A percentile compares a stretch with the other conserved stretches of the same genome.
phyloP scores from a whole-genome alignment of 768 basidiomycete species.

The Hygrocybe coccinea region DNA sequence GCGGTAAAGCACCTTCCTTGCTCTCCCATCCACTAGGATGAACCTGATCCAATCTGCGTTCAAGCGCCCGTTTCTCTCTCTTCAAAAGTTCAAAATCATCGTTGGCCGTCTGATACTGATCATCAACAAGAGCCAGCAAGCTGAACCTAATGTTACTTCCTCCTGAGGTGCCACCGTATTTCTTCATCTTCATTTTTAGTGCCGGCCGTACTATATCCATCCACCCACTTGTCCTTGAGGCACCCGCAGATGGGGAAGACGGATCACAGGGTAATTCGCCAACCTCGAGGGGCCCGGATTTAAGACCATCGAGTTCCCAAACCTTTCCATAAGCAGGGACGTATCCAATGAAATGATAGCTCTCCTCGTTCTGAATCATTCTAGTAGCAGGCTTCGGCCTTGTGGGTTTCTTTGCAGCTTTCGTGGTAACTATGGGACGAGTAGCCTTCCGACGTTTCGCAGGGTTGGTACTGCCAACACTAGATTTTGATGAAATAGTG shows the following conservation, averaged over 20 bases:
- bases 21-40: constrained; percentile 30
- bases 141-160: constrained; percentile 52
- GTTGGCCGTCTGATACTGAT: constrained; percentile 41
- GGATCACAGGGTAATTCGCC: constrained; percentile 41
- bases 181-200: constrained; percentile 56
- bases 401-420: not conserved
- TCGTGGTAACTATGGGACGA: not conserved
- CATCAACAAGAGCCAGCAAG: constrained; percentile 59
- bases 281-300: constrained; percentile 58
- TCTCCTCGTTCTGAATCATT: constrained; percentile 40
- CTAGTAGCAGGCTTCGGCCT: constrained; percentile 25
- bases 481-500: no score
- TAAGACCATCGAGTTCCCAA: constrained; percentile 68
- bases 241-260: not conserved
- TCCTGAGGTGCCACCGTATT: constrained; percentile 44
- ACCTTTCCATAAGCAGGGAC: constrained; percentile 60
- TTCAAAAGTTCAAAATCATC: constrained; percentile 53
- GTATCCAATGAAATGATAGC: constrained; percentile 63
- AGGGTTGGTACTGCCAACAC: no score
- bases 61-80: constrained; percentile 41
- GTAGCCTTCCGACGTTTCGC: no score
- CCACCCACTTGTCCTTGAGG: constrained; percentile 35
- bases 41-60: constrained; percentile 38
- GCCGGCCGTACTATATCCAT: constrained; percentile 60
- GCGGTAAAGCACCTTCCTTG: constrained; percentile 9